Conservation (phyloP, 192 early-diverging fungal species). For the Backusella luteola region DNA sequence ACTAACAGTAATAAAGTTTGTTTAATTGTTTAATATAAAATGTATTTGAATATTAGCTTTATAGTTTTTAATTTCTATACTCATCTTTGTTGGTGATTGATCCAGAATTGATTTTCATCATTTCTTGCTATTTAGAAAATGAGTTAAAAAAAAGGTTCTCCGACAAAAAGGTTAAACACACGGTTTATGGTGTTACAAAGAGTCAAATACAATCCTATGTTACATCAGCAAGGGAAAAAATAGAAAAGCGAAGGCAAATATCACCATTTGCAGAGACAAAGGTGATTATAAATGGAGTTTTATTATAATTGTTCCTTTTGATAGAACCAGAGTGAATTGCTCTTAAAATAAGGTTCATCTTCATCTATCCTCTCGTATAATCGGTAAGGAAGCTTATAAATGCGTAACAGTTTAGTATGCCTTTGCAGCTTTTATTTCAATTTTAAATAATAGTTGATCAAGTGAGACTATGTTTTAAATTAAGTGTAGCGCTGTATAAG, state of each 20-base stretch:
- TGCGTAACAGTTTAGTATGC: neutral
- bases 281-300: too few species aligned
- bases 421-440: too few species aligned
- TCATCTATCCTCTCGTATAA: too few species aligned
- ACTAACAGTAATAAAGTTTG: too few species aligned
- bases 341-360: too few species aligned
- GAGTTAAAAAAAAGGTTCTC: neutral
- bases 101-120: neutral
- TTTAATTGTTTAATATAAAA: too few species aligned
- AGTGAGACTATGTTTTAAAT: neutral
- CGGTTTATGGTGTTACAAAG: neutral
- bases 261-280: too few species aligned
- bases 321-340: too few species aligned
- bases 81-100: neutral
- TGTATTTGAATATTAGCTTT: too few species aligned
- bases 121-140: neutral
- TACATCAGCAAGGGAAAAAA: neutral
- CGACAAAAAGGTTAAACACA: neutral
- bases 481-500: neutral
- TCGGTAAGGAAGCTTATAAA: neutral
- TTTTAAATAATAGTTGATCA: neutral
- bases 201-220: neutral
- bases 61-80: neutral
- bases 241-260: too few species aligned
- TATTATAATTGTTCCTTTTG: neutral